These are phyloP conservation scores for Apiospora sp. DNA, from an alignment of 2,329 filamentous ascomycete genomes.

Conservation along the genomic window DNA sequence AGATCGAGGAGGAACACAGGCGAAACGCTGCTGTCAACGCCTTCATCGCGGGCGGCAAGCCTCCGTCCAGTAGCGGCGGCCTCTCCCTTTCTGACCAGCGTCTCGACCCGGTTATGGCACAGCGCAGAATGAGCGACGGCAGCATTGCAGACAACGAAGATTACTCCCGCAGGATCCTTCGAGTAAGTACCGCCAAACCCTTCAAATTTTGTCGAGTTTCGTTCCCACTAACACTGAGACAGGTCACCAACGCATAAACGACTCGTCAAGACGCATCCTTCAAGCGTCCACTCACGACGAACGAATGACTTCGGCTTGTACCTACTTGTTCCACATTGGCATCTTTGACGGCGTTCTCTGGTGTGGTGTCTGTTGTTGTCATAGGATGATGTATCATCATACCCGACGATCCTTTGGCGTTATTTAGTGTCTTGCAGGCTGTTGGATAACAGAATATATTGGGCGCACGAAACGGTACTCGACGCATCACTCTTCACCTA, in stretches of 20 bases:
- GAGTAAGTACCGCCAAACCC: slow-evolving; percentile 65
- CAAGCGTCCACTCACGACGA: slow-evolving; percentile 43
- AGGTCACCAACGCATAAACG: slow-evolving; percentile 46
- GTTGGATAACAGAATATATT: slow-evolving; percentile 30
- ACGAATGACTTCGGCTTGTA: slow-evolving; percentile 43
- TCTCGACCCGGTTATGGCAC: slow-evolving; percentile 85
- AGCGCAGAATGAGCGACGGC: slow-evolving; percentile 87
- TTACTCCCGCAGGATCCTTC: slow-evolving; percentile 93
- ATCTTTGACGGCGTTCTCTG: slow-evolving; percentile 42
- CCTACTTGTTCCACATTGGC: slow-evolving; percentile 42
- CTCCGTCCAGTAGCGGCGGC: slow-evolving; percentile 68
- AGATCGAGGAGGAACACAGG: slow-evolving; percentile 85
- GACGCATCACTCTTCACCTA: slow-evolving; percentile 23
- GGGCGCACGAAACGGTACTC: slow-evolving; percentile 22
- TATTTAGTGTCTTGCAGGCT: slow-evolving; percentile 40
- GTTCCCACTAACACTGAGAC: slow-evolving; percentile 26
- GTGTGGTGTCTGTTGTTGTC: slow-evolving; percentile 41
- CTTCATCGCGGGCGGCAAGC: slow-evolving; percentile 73
- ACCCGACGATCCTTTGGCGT: slow-evolving; percentile 43
- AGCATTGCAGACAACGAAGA: slow-evolving; percentile 98
- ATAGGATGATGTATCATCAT: slow-evolving; percentile 40
- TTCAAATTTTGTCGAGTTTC: not conserved
- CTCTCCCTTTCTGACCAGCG: slow-evolving; percentile 82
- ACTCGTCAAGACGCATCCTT: slow-evolving; percentile 22
- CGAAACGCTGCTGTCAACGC: slow-evolving; percentile 81